Percentiles rank a stretch among this genome's conserved stretches.
These are phyloP conservation scores for Waltergamsia citrina DNA, from an alignment of 2,329 filamentous ascomycete genomes.

Conservation along the genomic window DNA sequence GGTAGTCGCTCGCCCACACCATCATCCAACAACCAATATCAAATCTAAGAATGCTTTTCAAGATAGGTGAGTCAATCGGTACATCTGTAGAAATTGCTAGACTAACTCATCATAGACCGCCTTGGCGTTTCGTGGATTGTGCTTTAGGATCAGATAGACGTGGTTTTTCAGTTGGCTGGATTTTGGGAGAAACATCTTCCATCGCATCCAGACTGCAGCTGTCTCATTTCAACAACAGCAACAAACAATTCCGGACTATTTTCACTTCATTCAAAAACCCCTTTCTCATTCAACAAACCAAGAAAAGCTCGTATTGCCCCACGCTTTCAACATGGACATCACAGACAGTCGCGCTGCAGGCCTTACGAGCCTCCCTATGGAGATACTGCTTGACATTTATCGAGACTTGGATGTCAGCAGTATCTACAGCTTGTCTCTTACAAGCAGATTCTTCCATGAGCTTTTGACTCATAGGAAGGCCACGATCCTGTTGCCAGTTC, in stretches of 20 bases:
- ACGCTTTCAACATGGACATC: background rate
- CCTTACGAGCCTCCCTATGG: conserved; percentile 27
- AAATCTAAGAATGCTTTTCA: background rate
- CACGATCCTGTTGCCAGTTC: conserved; percentile 30
- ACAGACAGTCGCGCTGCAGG: background rate
- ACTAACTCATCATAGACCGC: too few relatives aligned
- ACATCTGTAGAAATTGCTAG: too few relatives aligned
- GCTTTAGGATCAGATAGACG: conserved; percentile 1
- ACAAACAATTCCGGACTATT: too few relatives aligned
- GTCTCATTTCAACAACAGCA: background rate
- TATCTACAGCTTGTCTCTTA: conserved; percentile 26
- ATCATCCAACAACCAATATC: background rate
- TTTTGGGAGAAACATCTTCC: background rate
- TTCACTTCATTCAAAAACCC: too few relatives aligned
- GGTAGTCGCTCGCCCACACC: conserved; percentile 2
- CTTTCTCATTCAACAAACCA: too few relatives aligned
- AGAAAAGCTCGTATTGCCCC: too few relatives aligned
- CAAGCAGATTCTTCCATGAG: conserved; percentile 24
- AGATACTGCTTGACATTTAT: conserved; percentile 39
- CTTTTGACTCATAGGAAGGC: conserved; percentile 31
- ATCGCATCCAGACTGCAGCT: background rate
- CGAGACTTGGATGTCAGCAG: conserved; percentile 30
- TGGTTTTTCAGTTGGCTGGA: conserved; percentile 1
- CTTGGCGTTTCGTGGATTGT: background rate
- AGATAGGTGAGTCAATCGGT: background rate